These are phyloP conservation scores for Thalia dealbata DNA, from an alignment of 176 grass and related monocot genomes.

Conservation along the genomic window DNA sequence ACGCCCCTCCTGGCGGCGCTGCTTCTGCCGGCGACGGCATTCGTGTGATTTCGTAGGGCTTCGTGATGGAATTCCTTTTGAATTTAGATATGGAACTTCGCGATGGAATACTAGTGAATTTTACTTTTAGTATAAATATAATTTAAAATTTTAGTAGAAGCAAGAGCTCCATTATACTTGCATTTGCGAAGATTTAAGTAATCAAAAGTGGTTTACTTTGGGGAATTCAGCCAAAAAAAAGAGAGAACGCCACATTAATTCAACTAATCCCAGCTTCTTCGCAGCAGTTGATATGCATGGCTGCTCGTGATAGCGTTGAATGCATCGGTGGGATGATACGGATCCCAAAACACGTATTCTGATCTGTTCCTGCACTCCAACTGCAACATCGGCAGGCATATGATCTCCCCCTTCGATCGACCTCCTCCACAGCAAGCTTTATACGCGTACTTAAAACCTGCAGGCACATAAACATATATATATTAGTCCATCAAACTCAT, in stretches of 20 bases:
- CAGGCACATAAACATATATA: background rate
- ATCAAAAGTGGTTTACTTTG: too few species aligned
- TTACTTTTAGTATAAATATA: too few species aligned
- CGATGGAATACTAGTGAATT: too few species aligned
- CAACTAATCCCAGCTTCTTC: background rate
- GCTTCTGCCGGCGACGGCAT: background rate
- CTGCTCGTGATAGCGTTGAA: conserved; percentile 20
- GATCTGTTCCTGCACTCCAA: conserved; percentile 22
- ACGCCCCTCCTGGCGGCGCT: background rate
- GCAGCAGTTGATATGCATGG: conserved; percentile 15
- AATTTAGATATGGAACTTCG: too few species aligned
- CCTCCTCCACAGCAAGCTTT: conserved; percentile 34
- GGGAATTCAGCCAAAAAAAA: too few species aligned
- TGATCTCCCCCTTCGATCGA: conserved; percentile 31
- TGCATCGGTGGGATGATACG: conserved; percentile 30
- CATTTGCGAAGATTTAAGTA: too few species aligned
- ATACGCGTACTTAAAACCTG: conserved; percentile 30
- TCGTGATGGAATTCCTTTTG: background rate
- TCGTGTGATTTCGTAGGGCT: background rate
- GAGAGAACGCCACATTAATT: too few species aligned
- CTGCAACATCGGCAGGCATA: conserved; percentile 28
- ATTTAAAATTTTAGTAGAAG: too few species aligned
- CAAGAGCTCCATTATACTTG: too few species aligned
- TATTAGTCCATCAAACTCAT: too few species aligned
- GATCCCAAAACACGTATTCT: conserved; percentile 31